A percentile compares a stretch with the other conserved stretches of the same genome.
Conservation (phyloP, 192 early-diverging fungal genomes). For the Chytriomyces sp. region DNA sequence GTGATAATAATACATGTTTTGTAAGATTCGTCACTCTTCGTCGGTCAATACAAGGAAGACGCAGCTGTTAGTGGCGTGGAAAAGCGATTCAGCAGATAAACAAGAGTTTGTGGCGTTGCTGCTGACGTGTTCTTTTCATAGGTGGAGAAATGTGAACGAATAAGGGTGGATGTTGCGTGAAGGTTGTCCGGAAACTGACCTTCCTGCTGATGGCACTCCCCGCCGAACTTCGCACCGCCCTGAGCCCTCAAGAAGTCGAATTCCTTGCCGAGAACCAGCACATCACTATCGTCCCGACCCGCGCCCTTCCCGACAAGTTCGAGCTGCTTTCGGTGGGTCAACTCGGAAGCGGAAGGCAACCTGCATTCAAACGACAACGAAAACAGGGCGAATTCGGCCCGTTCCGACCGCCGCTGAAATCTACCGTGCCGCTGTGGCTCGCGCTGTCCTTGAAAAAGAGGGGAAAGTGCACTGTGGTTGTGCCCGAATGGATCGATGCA, state of each 20-base stretch:
- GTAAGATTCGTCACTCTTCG: too few relatives aligned
- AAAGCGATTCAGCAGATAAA: too few relatives aligned
- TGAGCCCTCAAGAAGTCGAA: slow-evolving; percentile 83
- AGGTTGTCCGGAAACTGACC: too few relatives aligned
- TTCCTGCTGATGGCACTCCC: slow-evolving; percentile 43
- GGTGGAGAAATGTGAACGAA: too few relatives aligned
- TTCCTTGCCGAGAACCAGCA: slow-evolving; percentile 81
- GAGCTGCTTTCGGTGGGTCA: slow-evolving; percentile 71
- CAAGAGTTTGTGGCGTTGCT: too few relatives aligned
- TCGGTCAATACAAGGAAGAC: too few relatives aligned
- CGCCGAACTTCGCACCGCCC: slow-evolving; percentile 21
- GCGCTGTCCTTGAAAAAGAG: slow-evolving; percentile 80
- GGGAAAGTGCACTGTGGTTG: slow-evolving; percentile 76
- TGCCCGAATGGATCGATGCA: slow-evolving; percentile 79
- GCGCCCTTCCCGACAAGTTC: slow-evolving; percentile 65
- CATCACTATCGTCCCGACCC: slow-evolving; percentile 74
- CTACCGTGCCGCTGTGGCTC: slow-evolving; percentile 85
- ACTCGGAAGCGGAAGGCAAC: neutral
- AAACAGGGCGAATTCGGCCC: slow-evolving; percentile 72
- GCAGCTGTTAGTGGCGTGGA: too few relatives aligned
- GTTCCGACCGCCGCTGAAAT: slow-evolving; percentile 77
- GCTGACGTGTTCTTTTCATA: too few relatives aligned
- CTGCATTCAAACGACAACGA: neutral
- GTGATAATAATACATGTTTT: too few relatives aligned
- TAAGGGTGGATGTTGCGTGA: too few relatives aligned